Evolutionary conservation across 2,329 filamentous ascomycete genomes (phyloP), one percentile per base, ranked within the genome.

Genomic region (Dactylellina haptotyla): DNA sequence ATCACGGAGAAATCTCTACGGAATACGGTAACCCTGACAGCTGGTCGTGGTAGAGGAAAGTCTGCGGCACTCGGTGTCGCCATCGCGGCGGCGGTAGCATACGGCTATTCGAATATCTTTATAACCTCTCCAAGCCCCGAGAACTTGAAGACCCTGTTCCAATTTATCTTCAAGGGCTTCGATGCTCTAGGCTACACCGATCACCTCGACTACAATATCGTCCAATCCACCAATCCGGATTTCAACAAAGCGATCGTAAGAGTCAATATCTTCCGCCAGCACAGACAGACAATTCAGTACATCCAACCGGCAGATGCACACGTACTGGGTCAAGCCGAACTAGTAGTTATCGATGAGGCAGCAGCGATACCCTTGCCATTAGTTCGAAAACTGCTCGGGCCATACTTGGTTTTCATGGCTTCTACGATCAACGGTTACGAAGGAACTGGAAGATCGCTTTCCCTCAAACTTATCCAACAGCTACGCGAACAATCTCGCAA

Each of bases 401-500:
- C 94, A 12, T 99, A 99, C 81, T 84, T 99, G 37, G 93, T 98
- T 6, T 99, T 99, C 82, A 98, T 99, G 95, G 93, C 96, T 0
- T 99, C 95, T 0, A 99, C 95, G 1, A 97, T 99, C 83, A 98
- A 98, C 80, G 95, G 95, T 69, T 99, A 99, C 80, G 95, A 99
- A 83, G 95, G 95, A 65, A 99, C 95, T 4, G 95, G 95, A 41
- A 88, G 95, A 67, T 98, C 95, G 0, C 85, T 99, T 4, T 98
- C 95, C 0, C 84, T 99, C 61, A 99, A 99, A 83, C 85, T 99
- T 76, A 97, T 99, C 76, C 96, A 98, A 80, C 94, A 99, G 82
- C 87, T 99, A 23, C 89, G 95, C 69, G 94, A 99, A 78, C 93
- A 99, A 80, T 96, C 94, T 32, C 86, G 91, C 77, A 87, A 88